Base-by-base conservation (phyloP, 352 stramenopile genomes). In the Pythium sukuiense region DNA sequence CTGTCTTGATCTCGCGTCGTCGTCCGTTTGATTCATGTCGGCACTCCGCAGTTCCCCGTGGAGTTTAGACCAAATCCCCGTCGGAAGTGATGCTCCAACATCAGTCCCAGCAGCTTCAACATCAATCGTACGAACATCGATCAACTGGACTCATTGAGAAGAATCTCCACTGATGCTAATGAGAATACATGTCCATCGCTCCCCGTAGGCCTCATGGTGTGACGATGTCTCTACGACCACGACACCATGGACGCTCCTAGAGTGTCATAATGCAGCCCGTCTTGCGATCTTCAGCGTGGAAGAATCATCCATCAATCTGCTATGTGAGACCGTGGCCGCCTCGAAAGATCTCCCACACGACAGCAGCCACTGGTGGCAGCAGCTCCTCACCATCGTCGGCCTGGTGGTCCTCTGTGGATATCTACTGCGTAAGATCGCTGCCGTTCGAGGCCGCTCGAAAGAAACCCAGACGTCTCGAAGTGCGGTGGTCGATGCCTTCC, bases 401-500 rank as follows among this genome's bases (percentile, higher is more conserved):
- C 49, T 55, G 26, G 5, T 55, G 24, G 4, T 55, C 11, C 49
- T 55, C n/a, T n/a, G 20, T 11, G 57, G 4, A 27, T 43, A 35
- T 54, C 27, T 45, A 46, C 41, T 30, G 5, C 24, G 35, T 16
- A 9, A 24, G 9, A 6, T 50, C 18, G 3, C 27, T 16, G 43
- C 18, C 11, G 6, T 26, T 6, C 26, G 43, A 50, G 18, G 43
- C 43, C 14, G 18, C 43, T 50, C 43, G n/a, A 24, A 8, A 29
- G 43, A 50, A 50, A 50, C 43, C 59, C 35, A 58, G 48, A 12
- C 35, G 3, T 27, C 35, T 5, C 81, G 88, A 1, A 76, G 80
- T 55, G 33, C 53, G 13, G 72, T 61, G 11, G 59, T 96, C 16
- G 88, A 96, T 52, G 76, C 74, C 13, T 93, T 96, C 56, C 87